Evolutionary conservation across 768 basidiomycete species (phyloP).

Genomic region (Lactarius deliciosus): DNA sequence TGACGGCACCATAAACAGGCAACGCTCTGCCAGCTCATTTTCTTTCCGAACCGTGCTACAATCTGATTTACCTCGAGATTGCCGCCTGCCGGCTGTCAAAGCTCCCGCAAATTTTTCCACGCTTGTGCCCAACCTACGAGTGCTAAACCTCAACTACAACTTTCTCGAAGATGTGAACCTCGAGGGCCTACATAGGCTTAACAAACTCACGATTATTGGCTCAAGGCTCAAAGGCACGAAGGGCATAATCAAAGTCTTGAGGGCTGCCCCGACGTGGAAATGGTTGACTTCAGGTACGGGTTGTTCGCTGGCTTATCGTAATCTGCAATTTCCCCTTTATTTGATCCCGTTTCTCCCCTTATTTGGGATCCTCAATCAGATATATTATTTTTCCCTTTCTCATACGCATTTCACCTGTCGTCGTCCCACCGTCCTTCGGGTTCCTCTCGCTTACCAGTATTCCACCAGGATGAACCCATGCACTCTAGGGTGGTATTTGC

Average conservation of each 20-base stretch:
- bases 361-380: constrained; percentile 11
- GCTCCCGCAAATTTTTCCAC: constrained; percentile 62
- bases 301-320: constrained; percentile 25
- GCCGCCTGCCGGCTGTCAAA: constrained; percentile 79
- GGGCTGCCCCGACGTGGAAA: constrained; percentile 78
- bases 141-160: constrained; percentile 96
- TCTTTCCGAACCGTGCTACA: constrained; percentile 76
- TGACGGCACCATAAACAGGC: constrained; percentile 47
- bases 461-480: constrained; percentile 86
- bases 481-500: constrained; percentile 94
- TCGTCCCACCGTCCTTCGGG: neutral
- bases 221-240: constrained; percentile 73
- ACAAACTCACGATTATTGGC: constrained; percentile 86
- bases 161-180: constrained; percentile 74
- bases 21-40: constrained; percentile 64
- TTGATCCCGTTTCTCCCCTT: constrained; percentile 11
- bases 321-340: constrained; percentile 21
- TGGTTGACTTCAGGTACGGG: constrained; percentile 85
- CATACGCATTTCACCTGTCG: neutral
- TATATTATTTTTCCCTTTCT: constrained; percentile 2
- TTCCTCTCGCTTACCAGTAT: constrained; percentile 18
- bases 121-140: constrained; percentile 81
- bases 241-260: constrained; percentile 67
- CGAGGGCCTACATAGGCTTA: constrained; percentile 70
- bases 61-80: constrained; percentile 88